Percentiles rank a stretch among this genome's conserved stretches.
phyloP scores from a whole-genome alignment of 305 asterid genomes.

The Rubia balearica region DNA sequence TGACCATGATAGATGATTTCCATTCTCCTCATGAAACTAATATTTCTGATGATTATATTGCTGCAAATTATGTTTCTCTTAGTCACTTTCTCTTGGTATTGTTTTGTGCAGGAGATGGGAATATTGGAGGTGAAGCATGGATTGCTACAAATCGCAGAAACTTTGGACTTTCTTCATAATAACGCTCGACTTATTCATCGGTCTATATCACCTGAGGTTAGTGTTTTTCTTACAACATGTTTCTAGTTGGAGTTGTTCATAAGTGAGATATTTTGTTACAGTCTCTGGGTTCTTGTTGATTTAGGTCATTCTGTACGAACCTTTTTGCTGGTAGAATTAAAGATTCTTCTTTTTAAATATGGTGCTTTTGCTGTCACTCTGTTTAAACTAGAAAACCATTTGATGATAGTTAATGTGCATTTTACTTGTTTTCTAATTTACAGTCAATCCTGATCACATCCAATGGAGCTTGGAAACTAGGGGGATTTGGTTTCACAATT shows the following conservation, averaged over 20 bases:
- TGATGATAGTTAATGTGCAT: conserved; percentile 11
- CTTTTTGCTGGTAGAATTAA: background rate
- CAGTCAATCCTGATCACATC: conserved; percentile 87
- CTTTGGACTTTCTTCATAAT: conserved; percentile 91
- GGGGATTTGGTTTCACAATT: conserved; percentile 88
- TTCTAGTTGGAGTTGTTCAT: background rate
- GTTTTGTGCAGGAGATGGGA: conserved; percentile 77
- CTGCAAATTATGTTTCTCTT: background rate
- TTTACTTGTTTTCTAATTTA: conserved; percentile 22
- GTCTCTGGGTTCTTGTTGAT: background rate
- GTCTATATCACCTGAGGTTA: conserved; percentile 89
- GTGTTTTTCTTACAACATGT: conserved; percentile 10
- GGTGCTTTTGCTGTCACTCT: background rate
- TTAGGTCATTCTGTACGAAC: background rate
- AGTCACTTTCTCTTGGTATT: conserved; percentile 10
- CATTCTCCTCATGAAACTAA: background rate
- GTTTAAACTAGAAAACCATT: background rate
- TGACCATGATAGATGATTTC: background rate
- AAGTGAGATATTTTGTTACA: background rate
- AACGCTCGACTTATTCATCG: conserved; percentile 90
- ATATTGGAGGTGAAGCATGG: conserved; percentile 96
- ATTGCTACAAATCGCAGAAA: conserved; percentile 88
- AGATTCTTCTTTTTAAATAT: background rate
- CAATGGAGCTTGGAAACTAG: conserved; percentile 99
- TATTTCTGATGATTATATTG: background rate